Evolutionary conservation across 2,329 filamentous ascomycete species (phyloP), one percentile per base, ranked within the genome.

Genomic region (Alternaria infectoria): DNA sequence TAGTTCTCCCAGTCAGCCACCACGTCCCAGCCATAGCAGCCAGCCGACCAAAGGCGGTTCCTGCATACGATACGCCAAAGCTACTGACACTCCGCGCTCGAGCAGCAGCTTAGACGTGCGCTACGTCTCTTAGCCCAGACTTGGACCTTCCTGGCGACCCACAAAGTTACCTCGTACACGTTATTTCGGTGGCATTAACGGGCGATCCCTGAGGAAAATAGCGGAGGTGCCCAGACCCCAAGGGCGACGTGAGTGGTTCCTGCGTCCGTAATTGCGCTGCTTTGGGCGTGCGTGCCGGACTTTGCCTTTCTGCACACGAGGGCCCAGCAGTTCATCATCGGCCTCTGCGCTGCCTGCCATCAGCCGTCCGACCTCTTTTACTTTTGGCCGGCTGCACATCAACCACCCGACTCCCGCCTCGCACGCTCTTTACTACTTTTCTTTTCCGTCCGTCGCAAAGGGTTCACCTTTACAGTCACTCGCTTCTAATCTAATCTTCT

Each of bases 181-280:
- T 64, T 66, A 72, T 70, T 72, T 71, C 69, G 68, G 69, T 59
- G 55, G 57, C 64, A 62, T 66, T 54, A 30, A 61, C 62, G 59
- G 59, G 28, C 54, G 56, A 67, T 64, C 43, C 54, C 52, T 63
- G 52, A 46, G 59, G 15, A 26, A 57, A 36, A 66, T 61, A 59
- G 64, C 51, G 45, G 54, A 59, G 58, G 51, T 50, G 55, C 61
- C 50, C 61, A 63, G 59, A 36, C 32, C 45, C 47, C 32, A 28
- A 47, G 32, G 28, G 23, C 55, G 60, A 59, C 56, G 36, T 62
- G 60, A 62, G 58, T 70, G 68, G 68, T 62, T 58, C 50, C 47
- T 59, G 54, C 51, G 45, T 51, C 36, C 50, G 40, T 58, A 57
- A 64, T 66, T 62, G 54, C 56, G 10, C 68, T 67, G 25, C 54